Evolutionary conservation across 208 protist species (phyloP), one percentile per base, ranked within the genome.

Genomic region (Acanthamoeba divionensis): DNA sequence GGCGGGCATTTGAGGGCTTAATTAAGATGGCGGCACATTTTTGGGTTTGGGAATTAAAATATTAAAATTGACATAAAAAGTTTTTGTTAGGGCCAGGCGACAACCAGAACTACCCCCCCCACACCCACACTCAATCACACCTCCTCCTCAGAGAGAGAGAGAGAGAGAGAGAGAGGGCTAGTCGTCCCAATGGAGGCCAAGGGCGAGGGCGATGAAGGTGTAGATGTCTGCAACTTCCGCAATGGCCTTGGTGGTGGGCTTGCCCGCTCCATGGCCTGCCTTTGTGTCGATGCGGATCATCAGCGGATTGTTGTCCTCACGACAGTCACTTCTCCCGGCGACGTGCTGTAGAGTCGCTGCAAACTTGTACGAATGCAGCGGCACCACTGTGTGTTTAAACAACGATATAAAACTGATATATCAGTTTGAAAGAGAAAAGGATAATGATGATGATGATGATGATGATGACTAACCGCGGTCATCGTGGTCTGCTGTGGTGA

Each of bases 311-410:
- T 18, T 96, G 92, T 95, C 2, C 6, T 90, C 44, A n/a, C 26
- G 13, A n/a, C n/a, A n/a, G 13, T 12, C 95, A 15, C 93, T 50
- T 15, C 80, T 90, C 6, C 95, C 93, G 91, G 97, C 96, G 26
- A 88, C 73, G 94, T 98, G 96, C 94, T 99, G 98, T 26, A 98
- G 90, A 67, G 96, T 95, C 4, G 97, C 96, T 0, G 97, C 82
- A 82, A 97, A 98, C 94, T 99, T 99, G 71, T 97, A 97, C 1
- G 97, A 98, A 91, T 99, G 98, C 60, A 98, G 90, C n/a, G 98
- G 98, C 69, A 98, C 95, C 3, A n/a, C n/a, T n/a, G n/a, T n/a
- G n/a, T n/a, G 21, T 21, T 21, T 60, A 60, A 21, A 60, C 21
- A 60, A 21, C 21, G 21, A 60, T 60, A 60, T n/a, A 60, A n/a